Evolutionary conservation across 352 stramenopile species (phyloP).

Genomic region (Blastocystis sp.): DNA sequence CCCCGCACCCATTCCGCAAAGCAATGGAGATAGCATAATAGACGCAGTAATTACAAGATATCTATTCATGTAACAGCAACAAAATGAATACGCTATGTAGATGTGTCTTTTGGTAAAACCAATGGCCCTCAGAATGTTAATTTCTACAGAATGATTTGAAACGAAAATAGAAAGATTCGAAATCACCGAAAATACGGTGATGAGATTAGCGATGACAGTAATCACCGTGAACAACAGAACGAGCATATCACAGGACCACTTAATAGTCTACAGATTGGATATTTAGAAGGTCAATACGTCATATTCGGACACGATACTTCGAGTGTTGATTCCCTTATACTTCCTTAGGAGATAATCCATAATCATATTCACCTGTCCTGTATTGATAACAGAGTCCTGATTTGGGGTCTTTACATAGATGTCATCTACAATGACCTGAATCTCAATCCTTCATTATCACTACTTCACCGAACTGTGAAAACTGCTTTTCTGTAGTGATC

Average conservation of each 20-base stretch:
- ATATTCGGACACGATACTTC: not conserved
- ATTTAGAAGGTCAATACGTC: not conserved
- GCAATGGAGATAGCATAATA: not conserved
- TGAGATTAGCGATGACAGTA: not conserved
- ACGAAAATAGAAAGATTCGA: slow-evolving; percentile 23
- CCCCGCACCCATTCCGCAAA: not conserved
- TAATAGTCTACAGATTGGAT: not conserved
- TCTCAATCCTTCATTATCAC: not conserved
- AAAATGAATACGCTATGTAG: not conserved
- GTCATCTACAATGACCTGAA: not conserved
- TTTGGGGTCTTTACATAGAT: not conserved
- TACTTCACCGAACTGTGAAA: not conserved
- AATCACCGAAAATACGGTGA: slow-evolving; percentile 11
- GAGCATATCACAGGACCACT: not conserved
- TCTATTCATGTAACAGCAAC: not conserved
- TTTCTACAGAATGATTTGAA: not conserved
- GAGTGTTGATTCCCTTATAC: not conserved
- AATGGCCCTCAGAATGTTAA: slow-evolving; percentile 1
- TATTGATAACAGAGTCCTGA: not conserved
- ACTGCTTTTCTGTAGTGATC: not conserved
- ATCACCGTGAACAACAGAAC: not conserved
- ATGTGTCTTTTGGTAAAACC: not conserved
- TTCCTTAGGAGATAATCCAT: not conserved
- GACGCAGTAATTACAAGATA: not conserved
- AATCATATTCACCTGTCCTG: not conserved